Conservation (phyloP, 2,329 filamentous ascomycete genomes). For the Xylaria sp. region DNA sequence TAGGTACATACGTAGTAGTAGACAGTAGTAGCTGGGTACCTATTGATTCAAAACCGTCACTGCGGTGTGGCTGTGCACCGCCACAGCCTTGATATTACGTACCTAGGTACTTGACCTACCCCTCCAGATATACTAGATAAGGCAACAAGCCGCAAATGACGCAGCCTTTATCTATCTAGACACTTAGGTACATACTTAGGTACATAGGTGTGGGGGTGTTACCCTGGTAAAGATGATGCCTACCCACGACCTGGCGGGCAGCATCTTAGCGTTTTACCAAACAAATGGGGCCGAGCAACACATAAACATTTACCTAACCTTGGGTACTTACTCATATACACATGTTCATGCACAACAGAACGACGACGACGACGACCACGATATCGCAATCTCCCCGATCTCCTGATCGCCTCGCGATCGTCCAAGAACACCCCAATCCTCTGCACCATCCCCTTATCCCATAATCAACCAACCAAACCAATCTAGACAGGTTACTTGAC, state of each 20-base stretch:
- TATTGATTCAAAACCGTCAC: too few species aligned
- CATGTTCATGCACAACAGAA: not conserved
- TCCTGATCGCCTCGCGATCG: not conserved
- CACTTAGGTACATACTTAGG: not conserved
- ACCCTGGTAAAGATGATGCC: slow-evolving; percentile 21
- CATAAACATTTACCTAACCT: not conserved
- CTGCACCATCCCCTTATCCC: not conserved
- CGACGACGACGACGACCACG: not conserved
- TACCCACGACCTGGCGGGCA: not conserved
- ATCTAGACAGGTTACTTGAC: not conserved
- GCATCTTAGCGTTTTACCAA: not conserved
- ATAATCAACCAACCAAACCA: not conserved
- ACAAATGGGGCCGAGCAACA: too few species aligned
- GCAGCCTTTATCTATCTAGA: slow-evolving; percentile 4
- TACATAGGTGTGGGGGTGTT: slow-evolving; percentile 1
- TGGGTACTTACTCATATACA: not conserved
- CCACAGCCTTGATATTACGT: not conserved
- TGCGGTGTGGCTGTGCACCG: not conserved
- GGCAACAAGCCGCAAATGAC: slow-evolving; percentile 19
- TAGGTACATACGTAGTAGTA: too few species aligned
- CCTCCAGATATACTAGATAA: not conserved
- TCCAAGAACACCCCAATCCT: not conserved
- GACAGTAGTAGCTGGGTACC: too few species aligned
- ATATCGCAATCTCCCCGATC: not conserved
- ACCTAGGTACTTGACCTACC: not conserved